Evolutionary conservation across 1,284 basidiomycete genomes (phyloP).

Genomic region (Meira nashicola): DNA sequence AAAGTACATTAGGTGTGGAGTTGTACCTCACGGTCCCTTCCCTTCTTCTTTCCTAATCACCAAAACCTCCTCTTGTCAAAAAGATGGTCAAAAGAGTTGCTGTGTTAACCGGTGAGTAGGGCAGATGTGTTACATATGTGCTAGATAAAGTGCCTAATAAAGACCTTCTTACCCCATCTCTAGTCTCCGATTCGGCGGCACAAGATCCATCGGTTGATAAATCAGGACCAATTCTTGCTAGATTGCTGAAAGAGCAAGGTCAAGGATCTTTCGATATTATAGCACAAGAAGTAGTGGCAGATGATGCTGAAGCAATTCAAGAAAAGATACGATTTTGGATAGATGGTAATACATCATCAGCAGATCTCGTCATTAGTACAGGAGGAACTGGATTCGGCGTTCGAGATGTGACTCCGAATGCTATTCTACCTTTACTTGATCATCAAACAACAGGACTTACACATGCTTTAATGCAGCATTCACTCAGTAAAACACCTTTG

Average conservation of each 20-base stretch:
- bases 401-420: slow-evolving; percentile 77
- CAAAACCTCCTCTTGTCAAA: no score
- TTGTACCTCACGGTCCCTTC: no score
- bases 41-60: no score
- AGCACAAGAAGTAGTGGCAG: slow-evolving; percentile 17
- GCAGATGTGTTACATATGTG: no score
- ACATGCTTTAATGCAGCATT: slow-evolving; percentile 66
- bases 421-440: slow-evolving; percentile 67
- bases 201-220: slow-evolving; percentile 21
- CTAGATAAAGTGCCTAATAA: no score
- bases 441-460: slow-evolving; percentile 73
- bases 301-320: slow-evolving; percentile 19
- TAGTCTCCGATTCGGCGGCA: slow-evolving; percentile 35
- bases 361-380: slow-evolving; percentile 60
- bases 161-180: no score
- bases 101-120: no score
- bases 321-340: slow-evolving; percentile 15
- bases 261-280: slow-evolving; percentile 16
- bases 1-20: no score
- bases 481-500: slow-evolving; percentile 69
- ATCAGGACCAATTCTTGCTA: slow-evolving; percentile 28
- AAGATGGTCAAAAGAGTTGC: no score
- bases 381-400: slow-evolving; percentile 81
- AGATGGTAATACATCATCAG: slow-evolving; percentile 8
- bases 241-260: slow-evolving; percentile 11